Evolutionary conservation across 345 rosid genomes (phyloP).

Genomic region (Eucalyptus pauciflora): DNA sequence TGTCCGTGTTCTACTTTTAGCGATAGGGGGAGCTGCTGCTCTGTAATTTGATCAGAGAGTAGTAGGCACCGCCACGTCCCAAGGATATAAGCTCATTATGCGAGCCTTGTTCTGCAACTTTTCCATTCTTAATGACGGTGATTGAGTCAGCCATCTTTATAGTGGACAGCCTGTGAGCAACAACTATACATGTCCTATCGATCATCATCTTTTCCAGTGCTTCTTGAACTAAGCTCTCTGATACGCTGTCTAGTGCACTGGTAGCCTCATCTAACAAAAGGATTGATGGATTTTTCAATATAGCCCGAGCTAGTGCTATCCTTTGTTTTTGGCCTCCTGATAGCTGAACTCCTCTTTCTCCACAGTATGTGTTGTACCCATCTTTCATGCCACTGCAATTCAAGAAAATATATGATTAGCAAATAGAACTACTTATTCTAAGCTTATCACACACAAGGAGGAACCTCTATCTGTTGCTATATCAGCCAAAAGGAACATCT

Average conservation of each 20-base stretch:
- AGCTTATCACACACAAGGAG: not conserved
- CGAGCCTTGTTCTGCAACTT: constrained; percentile 41
- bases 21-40: constrained; percentile 6
- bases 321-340: constrained; percentile 77
- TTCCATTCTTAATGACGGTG: constrained; percentile 40
- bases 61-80: constrained; percentile 24
- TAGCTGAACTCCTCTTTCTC: constrained; percentile 58
- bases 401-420: not conserved
- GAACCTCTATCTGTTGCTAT: not conserved
- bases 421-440: not conserved
- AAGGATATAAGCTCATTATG: constrained; percentile 36
- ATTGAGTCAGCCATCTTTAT: constrained; percentile 43
- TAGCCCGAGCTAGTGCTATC: constrained; percentile 64
- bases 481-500: not conserved
- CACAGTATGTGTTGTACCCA: constrained; percentile 49
- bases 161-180: constrained; percentile 53
- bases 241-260: constrained; percentile 57
- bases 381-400: constrained; percentile 52
- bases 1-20: not conserved
- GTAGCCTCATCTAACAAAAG: constrained; percentile 70
- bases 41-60: constrained; percentile 27
- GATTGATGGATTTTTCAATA: constrained; percentile 52
- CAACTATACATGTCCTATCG: constrained; percentile 30
- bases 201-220: constrained; percentile 67
- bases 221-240: constrained; percentile 46